Base-by-base conservation (phyloP, 768 basidiomycete species). In the Leccinum longicurvipes region DNA sequence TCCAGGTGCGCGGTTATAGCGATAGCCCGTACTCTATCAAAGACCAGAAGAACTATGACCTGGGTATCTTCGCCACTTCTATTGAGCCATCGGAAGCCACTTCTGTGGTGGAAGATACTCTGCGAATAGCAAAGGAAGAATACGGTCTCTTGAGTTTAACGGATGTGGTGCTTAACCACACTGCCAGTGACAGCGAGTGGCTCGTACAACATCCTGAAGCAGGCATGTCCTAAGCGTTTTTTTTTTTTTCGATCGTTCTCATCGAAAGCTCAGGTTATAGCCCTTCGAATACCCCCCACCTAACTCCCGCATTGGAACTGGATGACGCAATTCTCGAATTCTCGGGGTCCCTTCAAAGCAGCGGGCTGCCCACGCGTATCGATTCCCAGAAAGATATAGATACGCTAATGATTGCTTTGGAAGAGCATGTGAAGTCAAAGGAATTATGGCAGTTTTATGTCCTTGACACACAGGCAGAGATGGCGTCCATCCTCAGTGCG, bases 141-240 rank as follows among this genome's bases (percentile, higher is more conserved):
- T 95, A 87, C 58, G 96, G 96, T 2, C 74, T 99, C 44, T 77
- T 97, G 55, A 90, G 86, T 63, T 69, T 98, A 64, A 98, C 92
- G 1, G 97, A 99, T 68, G 90, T 99, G 50, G 97, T 99, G 5
- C 81, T 98, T 54, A 99, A 99, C 69, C 97, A 99, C 67, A 98
- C 97, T 14, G 93, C 97, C 7, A 90, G 92, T 67, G 93, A 98
- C 67, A 93, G 87, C 60, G 78, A 85, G 17, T 99, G 95, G 95
- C 78, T 99, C 24, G 68, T 84, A 21, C 84, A 95, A 6, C 97
- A 99, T 69, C 97, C 97, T 1, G 97, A 99, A 80, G 91, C 95
- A 56, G 95, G 94, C 87, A 59, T 57, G 83, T 65, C 28, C 29
- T 25, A 3, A 3, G 7, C 10, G 2, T 12, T 6, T 47, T 14